Percentiles rank a stretch among this genome's conserved stretches.
These are phyloP conservation scores for Mucor ambiguus DNA, from an alignment of 371 early-diverging fungal genomes.

Conservation along the genomic window DNA sequence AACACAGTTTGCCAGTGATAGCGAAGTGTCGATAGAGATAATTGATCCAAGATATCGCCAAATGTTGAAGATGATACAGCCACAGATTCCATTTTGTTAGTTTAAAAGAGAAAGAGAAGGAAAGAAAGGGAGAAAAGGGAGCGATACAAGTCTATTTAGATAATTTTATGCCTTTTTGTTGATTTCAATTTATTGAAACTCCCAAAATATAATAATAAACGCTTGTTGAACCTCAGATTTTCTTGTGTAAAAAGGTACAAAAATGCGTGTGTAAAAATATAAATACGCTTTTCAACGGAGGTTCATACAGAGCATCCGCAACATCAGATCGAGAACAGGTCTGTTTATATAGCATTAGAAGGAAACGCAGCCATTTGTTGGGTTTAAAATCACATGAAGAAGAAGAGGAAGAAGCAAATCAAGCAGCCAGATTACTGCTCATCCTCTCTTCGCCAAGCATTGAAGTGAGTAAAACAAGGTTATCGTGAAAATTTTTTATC, in stretches of 20 bases:
- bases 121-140: background rate
- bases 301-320: background rate
- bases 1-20: conserved; percentile 48
- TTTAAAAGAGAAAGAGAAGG: background rate
- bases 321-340: background rate
- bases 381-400: background rate
- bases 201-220: background rate
- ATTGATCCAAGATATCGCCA: conserved; percentile 30
- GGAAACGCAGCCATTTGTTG: background rate
- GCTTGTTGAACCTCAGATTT: background rate
- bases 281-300: background rate
- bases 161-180: conserved; percentile 4
- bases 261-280: background rate
- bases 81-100: background rate
- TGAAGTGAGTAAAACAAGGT: background rate
- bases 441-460: background rate
- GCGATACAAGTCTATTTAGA: background rate
- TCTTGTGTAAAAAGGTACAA: background rate
- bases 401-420: background rate
- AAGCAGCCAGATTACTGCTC: background rate
- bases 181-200: background rate
- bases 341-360: background rate
- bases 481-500: background rate
- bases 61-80: conserved; percentile 14
- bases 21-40: conserved; percentile 38